Evolutionary conservation across 305 asterid genomes (phyloP).

Genomic region (Rubia tinctorum): DNA sequence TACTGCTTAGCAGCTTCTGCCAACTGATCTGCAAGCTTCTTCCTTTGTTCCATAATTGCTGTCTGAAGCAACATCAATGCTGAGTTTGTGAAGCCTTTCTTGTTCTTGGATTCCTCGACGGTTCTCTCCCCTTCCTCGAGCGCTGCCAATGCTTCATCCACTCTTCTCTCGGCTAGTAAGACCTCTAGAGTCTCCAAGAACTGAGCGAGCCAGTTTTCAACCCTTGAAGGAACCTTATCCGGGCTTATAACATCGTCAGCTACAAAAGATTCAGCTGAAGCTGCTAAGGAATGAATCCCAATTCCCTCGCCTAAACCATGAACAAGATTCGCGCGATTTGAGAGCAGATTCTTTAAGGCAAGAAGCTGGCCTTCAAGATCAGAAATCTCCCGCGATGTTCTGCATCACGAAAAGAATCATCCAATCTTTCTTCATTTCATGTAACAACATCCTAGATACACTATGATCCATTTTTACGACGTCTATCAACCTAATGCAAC

Average conservation of each 20-base stretch:
- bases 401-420: conserved; percentile 30
- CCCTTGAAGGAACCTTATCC: conserved; percentile 38
- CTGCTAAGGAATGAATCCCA: conserved; percentile 50
- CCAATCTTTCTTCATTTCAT: conserved; percentile 19
- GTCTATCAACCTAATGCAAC: too few species aligned
- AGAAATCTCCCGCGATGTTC: conserved; percentile 87
- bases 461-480: background rate
- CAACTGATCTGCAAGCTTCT: conserved; percentile 61
- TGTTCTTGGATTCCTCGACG: conserved; percentile 35
- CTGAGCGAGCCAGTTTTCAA: conserved; percentile 58
- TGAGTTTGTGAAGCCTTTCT: conserved; percentile 32
- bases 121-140: conserved; percentile 66
- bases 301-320: conserved; percentile 75
- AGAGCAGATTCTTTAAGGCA: conserved; percentile 65
- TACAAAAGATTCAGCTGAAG: conserved; percentile 33
- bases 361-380: conserved; percentile 95
- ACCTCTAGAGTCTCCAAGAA: conserved; percentile 66
- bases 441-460: conserved; percentile 18
- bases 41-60: conserved; percentile 56
- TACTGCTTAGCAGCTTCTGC: conserved; percentile 76
- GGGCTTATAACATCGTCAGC: conserved; percentile 35
- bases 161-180: conserved; percentile 67
- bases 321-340: conserved; percentile 64
- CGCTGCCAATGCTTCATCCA: conserved; percentile 65
- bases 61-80: conserved; percentile 38